Conservation (phyloP, 1,284 basidiomycete genomes). For the Ganoderma sinense region DNA sequence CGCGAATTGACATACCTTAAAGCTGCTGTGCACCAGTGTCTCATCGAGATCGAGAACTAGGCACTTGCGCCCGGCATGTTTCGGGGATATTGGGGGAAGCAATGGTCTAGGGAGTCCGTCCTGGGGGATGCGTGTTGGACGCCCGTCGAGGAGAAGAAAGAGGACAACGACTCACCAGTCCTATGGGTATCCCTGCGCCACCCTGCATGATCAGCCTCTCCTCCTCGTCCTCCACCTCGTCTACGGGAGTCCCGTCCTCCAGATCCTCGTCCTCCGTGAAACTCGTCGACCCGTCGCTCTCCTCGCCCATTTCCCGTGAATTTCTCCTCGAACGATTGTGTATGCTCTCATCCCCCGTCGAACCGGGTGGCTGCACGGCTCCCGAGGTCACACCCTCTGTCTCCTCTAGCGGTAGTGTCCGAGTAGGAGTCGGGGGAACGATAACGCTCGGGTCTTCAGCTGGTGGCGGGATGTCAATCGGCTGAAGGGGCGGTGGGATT, state of each 20-base stretch:
- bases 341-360: slow-evolving; percentile 55
- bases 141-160: neutral
- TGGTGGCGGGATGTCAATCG: slow-evolving; percentile 37
- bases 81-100: slow-evolving; percentile 78
- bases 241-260: slow-evolving; percentile 48
- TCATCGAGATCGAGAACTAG: slow-evolving; percentile 96
- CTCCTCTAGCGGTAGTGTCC: slow-evolving; percentile 50
- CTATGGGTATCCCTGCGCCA: slow-evolving; percentile 85
- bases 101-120: slow-evolving; percentile 90
- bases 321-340: slow-evolving; percentile 41
- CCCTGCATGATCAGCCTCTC: slow-evolving; percentile 81
- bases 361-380: slow-evolving; percentile 77
- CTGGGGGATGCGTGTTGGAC: slow-evolving; percentile 45
- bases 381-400: slow-evolving; percentile 74
- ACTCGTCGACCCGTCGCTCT: slow-evolving; percentile 50
- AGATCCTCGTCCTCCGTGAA: slow-evolving; percentile 56
- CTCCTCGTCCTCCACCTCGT: slow-evolving; percentile 77
- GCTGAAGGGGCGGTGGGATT: slow-evolving; percentile 35
- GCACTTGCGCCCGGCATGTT: slow-evolving; percentile 89
- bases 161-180: slow-evolving; percentile 59
- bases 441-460: slow-evolving; percentile 46
- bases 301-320: slow-evolving; percentile 48
- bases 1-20: slow-evolving; percentile 69
- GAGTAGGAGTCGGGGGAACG: slow-evolving; percentile 64
- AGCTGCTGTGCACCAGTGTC: slow-evolving; percentile 93